phyloP scores from a whole-genome alignment of 148 eudicot genomes.

The Cornus florida region DNA sequence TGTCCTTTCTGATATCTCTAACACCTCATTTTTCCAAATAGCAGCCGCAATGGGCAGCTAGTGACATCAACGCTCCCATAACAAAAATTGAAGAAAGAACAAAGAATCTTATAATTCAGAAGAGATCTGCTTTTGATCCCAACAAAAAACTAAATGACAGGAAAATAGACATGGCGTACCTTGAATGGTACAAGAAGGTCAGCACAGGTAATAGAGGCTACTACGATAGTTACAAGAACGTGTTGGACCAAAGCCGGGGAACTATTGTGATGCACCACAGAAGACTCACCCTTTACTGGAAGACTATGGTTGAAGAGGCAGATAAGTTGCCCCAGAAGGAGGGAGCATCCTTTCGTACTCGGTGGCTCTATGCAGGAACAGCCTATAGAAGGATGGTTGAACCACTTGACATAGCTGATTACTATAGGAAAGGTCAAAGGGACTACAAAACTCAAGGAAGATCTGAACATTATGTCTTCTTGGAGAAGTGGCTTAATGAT shows the following conservation, averaged over 20 bases:
- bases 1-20: too few relatives aligned
- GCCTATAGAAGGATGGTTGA: constrained; percentile 36
- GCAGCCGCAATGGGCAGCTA: background rate
- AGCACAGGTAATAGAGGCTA: constrained; percentile 15
- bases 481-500: constrained; percentile 30
- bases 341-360: background rate
- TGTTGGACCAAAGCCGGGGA: background rate
- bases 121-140: constrained; percentile 14
- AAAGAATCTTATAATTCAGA: background rate
- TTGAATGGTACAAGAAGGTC: constrained; percentile 36
- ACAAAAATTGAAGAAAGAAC: constrained; percentile 5
- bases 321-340: constrained; percentile 26
- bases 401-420: constrained; percentile 40
- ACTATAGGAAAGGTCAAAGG: constrained; percentile 22
- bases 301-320: constrained; percentile 19
- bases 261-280: constrained; percentile 15
- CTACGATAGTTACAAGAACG: constrained; percentile 25
- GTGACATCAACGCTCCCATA: constrained; percentile 3
- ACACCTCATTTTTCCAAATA: background rate
- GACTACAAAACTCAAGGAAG: constrained; percentile 22
- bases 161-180: constrained; percentile 27
- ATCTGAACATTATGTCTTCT: constrained; percentile 26
- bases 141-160: constrained; percentile 20
- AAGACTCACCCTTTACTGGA: constrained; percentile 29
- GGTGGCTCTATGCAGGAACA: constrained; percentile 20